Evolutionary conservation across 352 stramenopile genomes (phyloP), one percentile per base, ranked within the genome.

Genomic region (Peronospora tabacina): DNA sequence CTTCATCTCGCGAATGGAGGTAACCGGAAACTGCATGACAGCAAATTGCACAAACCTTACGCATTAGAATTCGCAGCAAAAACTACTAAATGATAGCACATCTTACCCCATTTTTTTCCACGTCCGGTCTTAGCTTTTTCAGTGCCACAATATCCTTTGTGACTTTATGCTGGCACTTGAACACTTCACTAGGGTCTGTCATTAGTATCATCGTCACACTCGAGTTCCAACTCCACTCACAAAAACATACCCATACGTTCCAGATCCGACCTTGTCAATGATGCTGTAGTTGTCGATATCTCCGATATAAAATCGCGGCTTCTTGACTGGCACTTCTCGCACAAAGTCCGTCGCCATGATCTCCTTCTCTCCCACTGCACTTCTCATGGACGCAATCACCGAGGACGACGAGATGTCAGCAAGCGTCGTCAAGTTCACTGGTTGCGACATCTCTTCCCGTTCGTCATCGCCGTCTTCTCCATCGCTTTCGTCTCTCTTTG

Each of bases 1-100:
- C 72, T 98, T 98, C 65, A 98, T 98, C 63, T 98, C 95, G 11
- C 95, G 85, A 47, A 98, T 95, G 10, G 95, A 95, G 19, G 91
- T 98, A 29, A 96, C 72, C 1, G 95, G 94, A 44, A 98, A 93
- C 83, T 96, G 33, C 6, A 54, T 12, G 26, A 20, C 9, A 30
- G 24, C 7, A 60, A 43, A 33, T 29, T 16, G 32, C 19, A 12
- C 26, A 7, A 19, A 17, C 26, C 30, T 32, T 32, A 12, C 13
- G 44, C 24, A 5, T 28, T 40, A 4, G 40, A 17, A 19, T 48
- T 29, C 22, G 12, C 1, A 42, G 7, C 15, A 30, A 33, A 4
- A 49, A 22, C 28, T 32, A 35, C 40, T 49, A n/a, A 7, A 32
- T 30, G 16, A 15, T 15, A 33, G 3, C 28, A 3, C n/a, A 10